Evolutionary conservation across 345 rosid species (phyloP).

Genomic region (Arabidopsis arenosa): DNA sequence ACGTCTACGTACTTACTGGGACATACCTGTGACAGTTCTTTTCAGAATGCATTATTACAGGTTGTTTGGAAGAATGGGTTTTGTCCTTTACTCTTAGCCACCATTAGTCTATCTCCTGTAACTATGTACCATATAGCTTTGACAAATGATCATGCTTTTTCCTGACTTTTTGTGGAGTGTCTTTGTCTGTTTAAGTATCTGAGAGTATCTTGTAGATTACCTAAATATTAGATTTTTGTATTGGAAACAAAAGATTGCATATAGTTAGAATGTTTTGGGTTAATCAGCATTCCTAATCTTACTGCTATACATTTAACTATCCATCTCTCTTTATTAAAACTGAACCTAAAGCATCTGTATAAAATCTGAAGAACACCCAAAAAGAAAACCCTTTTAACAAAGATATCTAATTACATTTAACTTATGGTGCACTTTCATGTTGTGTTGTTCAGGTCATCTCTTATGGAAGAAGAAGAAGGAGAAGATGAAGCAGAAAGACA

Average conservation of each 20-base stretch:
- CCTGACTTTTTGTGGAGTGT: neutral
- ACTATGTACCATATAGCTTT: slow-evolving; percentile 7
- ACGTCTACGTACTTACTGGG: slow-evolving; percentile 25
- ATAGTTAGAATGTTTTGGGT: slow-evolving; percentile 35
- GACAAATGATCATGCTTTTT: neutral
- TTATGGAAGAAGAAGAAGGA: slow-evolving; percentile 56
- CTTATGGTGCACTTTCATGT: slow-evolving; percentile 26
- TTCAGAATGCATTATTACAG: slow-evolving; percentile 21
- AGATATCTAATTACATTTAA: slow-evolving; percentile 20
- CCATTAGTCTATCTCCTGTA: slow-evolving; percentile 12
- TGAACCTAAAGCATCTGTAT: slow-evolving; percentile 34
- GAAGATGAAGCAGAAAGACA: slow-evolving; percentile 77
- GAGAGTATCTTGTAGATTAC: neutral
- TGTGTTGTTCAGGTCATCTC: slow-evolving; percentile 31
- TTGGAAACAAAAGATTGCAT: slow-evolving; percentile 3
- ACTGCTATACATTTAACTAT: slow-evolving; percentile 28
- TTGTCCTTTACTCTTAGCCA: slow-evolving; percentile 20
- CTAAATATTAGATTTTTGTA: slow-evolving; percentile 1
- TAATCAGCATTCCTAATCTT: slow-evolving; percentile 18
- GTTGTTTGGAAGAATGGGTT: neutral
- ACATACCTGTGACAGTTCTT: slow-evolving; percentile 24
- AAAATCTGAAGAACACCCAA: slow-evolving; percentile 3
- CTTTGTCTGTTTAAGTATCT: neutral
- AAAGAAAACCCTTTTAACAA: slow-evolving; percentile 24
- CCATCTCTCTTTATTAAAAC: slow-evolving; percentile 34